Evolutionary conservation across 2,329 filamentous ascomycete species (phyloP), one percentile per base, ranked within the genome.

Genomic region (Bertia moriformis): DNA sequence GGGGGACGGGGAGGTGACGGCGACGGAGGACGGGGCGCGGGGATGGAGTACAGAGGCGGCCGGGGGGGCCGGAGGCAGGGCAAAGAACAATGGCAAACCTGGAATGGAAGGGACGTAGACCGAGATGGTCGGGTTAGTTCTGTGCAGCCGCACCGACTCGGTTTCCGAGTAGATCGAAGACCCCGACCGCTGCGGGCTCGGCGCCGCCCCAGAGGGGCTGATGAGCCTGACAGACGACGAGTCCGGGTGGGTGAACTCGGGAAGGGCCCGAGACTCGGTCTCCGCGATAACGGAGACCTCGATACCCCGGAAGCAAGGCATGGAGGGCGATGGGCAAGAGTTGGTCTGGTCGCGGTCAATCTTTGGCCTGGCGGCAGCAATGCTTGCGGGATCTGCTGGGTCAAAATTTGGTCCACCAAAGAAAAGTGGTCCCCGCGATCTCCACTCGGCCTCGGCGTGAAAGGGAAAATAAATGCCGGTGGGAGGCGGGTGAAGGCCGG

Each of bases 81-180:
- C 15, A 13, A 17, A n/a, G n/a, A n/a, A n/a, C n/a, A n/a, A n/a
- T n/a, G n/a, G n/a, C 52, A 41, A 50, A 71, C 71, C 69, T 50
- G 69, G 61, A 3, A 61, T 48, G 0, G 71, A 73, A 2, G 71
- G 69, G 12, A 76, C 61, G 45, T 76, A 76, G 22, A 75, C 69
- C 1, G 71, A 70, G 17, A 67, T 55, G 3, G 51, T 59, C 2
- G 70, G 60, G 13, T 60, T 56, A 17, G 45, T 41, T 44, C 58
- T 62, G 39, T 51, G 52, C 29, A 52, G 46, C 32, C 44, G 46
- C 4, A 46, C 50, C 18, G 56, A 44, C 45, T 50, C 48, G 38
- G 46, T n/a, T 41, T 57, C 51, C 13, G 47, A 43, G 33, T 51
- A 43, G 41, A 50, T 47, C 10, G 50, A 45, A 7, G 45, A 41